phyloP scores from a whole-genome alignment of 306 rosid genomes.

The Hippophae tibetana region DNA sequence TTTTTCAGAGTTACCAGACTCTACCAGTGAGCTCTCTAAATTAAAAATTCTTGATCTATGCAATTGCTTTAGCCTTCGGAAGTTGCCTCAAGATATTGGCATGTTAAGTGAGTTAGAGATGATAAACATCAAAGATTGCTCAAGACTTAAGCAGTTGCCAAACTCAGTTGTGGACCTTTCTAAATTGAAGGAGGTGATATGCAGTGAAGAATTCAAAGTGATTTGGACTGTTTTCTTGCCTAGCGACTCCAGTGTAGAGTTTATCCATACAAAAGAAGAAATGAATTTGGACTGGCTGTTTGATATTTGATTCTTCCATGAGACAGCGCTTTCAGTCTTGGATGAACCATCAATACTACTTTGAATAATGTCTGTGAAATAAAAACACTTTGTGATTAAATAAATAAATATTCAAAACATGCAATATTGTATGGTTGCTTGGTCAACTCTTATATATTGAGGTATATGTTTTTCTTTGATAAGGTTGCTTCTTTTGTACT shows the following conservation, averaged over 20 bases:
- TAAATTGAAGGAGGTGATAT: slow-evolving; percentile 19
- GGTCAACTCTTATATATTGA: no score
- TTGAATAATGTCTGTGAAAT: no score
- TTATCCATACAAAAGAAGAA: not conserved
- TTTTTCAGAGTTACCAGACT: slow-evolving; percentile 34
- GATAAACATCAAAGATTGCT: slow-evolving; percentile 32
- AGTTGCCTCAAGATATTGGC: slow-evolving; percentile 36
- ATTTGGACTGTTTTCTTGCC: not conserved
- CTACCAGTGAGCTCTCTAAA: slow-evolving; percentile 19
- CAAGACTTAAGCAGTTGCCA: slow-evolving; percentile 23
- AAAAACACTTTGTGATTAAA: no score
- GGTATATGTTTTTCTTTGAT: no score
- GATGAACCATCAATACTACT: no score
- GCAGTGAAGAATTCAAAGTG: slow-evolving; percentile 25
- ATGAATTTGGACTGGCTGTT: slow-evolving; percentile 3
- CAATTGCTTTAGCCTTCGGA: slow-evolving; percentile 28
- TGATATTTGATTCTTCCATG: no score
- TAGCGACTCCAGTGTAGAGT: no score
- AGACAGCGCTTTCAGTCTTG: no score
- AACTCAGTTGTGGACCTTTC: slow-evolving; percentile 19
- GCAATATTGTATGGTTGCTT: no score
- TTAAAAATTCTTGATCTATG: slow-evolving; percentile 40
- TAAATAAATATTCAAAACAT: no score
- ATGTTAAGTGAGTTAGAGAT: slow-evolving; percentile 21
- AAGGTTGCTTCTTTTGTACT: no score